Base-by-base conservation (phyloP, 768 basidiomycete species). In the Kwoniella dejecticola region DNA sequence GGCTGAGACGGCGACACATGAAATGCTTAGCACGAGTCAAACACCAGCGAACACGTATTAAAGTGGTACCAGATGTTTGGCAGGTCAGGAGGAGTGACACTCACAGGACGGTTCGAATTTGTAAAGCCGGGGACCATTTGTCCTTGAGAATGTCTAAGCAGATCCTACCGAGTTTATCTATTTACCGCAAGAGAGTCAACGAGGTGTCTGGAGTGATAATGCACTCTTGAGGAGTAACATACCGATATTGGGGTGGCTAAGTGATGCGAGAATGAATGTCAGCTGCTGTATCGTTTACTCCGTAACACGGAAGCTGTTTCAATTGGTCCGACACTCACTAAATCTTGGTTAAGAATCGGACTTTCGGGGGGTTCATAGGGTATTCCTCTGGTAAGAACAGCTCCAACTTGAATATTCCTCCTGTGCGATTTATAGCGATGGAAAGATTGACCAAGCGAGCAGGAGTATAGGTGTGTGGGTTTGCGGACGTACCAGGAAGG, bases 81-180 rank as follows among this genome's bases (percentile, higher is more conserved):
- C 17, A 52, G 11, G 31, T 10, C 13, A n/a, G 23, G 21, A 5
- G 12, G 11, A 13, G 17, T n/a, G 11, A 13, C 11, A 30, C 74
- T 71, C 55, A 75, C 59, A 99, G 83, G 52, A 99, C 96, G 1
- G 96, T 99, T 69, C 96, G 88, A 81, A 99, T 99, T 79, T 99
- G 96, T 17, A 99, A 84, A 0, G 96, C 96, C 19, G 96, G 96
- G 10, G 93, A 96, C 96, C 96, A 99, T 83, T 98, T 98, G 81
- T 99, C 96, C 84, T 99, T 99, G 74, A 99, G 82, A 73, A 99
- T 98, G 79, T 99, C 96, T 58, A 99, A 81, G 80, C 96, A 99
- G 81, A 99, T 99, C 19, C 96, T 87, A 33, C 96, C 96, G 29
- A 99, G 88, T 80, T 99, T 99, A 81, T 99, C 95, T 98, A 70